phyloP scores from a whole-genome alignment of 2,329 filamentous ascomycete genomes.

The Penicillium freii region DNA sequence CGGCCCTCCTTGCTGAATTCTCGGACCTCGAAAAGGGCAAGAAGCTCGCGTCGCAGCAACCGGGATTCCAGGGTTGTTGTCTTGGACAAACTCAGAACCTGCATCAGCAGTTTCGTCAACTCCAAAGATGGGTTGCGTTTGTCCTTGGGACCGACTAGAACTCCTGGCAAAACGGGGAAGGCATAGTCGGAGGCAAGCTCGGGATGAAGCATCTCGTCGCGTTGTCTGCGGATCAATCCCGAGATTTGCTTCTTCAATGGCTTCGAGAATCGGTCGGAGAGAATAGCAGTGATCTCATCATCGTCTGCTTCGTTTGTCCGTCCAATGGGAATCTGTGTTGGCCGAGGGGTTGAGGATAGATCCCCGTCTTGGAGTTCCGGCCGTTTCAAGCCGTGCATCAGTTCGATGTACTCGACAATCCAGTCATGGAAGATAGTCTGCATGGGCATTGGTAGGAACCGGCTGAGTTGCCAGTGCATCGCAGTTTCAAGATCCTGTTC shows the following conservation, averaged over 20 bases:
- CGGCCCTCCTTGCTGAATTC: slow-evolving; percentile 88
- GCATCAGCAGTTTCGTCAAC: slow-evolving; percentile 88
- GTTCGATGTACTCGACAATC: slow-evolving; percentile 89
- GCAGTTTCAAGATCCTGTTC: slow-evolving; percentile 82
- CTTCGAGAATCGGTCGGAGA: slow-evolving; percentile 81
- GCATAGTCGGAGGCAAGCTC: slow-evolving; percentile 83
- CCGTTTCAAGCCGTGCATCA: slow-evolving; percentile 86
- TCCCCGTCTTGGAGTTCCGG: slow-evolving; percentile 55
- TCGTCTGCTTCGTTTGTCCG: slow-evolving; percentile 59
- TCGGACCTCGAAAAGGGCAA: slow-evolving; percentile 86
- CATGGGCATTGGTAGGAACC: slow-evolving; percentile 76
- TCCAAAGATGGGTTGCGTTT: slow-evolving; percentile 76
- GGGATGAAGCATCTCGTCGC: slow-evolving; percentile 83
- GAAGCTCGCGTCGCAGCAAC: slow-evolving; percentile 80
- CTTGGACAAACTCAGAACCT: slow-evolving; percentile 86
- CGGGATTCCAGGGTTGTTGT: slow-evolving; percentile 86
- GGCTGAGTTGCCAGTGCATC: slow-evolving; percentile 97
- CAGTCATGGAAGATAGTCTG: slow-evolving; percentile 86
- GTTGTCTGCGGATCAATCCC: slow-evolving; percentile 76
- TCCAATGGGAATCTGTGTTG: slow-evolving; percentile 61
- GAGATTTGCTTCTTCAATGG: slow-evolving; percentile 86
- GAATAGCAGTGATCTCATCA: slow-evolving; percentile 61
- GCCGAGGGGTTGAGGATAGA: slow-evolving; percentile 57
- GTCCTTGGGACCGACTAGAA: slow-evolving; percentile 46
- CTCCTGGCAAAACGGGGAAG: slow-evolving; percentile 71